These are phyloP conservation scores for Chernovozyma sophiae-reginae DNA, from an alignment of 1,139 yeast genomes.

Conservation along the genomic window DNA sequence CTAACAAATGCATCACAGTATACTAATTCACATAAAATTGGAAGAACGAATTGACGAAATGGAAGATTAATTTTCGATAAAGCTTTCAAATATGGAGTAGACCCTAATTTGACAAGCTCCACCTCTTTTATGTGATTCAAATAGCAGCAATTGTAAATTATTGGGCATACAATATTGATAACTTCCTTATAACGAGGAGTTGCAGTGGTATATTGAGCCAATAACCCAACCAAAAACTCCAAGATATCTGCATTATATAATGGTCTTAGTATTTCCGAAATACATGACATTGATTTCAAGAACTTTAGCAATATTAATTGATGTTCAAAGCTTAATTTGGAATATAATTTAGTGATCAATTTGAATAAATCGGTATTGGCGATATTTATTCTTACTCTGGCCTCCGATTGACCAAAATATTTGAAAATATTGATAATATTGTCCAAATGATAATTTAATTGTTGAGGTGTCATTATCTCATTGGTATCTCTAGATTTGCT, in stretches of 20 bases:
- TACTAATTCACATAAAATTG: slow-evolving; percentile 60
- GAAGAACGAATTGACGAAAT: slow-evolving; percentile 58
- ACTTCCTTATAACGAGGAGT: slow-evolving; percentile 35
- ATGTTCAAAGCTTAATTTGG: slow-evolving; percentile 24
- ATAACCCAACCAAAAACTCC: slow-evolving; percentile 32
- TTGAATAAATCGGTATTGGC: slow-evolving; percentile 45
- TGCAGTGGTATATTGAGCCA: slow-evolving; percentile 26
- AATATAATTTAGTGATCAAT: slow-evolving; percentile 37
- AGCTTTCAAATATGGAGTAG: slow-evolving; percentile 47
- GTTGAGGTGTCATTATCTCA: slow-evolving; percentile 15
- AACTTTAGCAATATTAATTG: slow-evolving; percentile 40
- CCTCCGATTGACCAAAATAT: slow-evolving; percentile 42
- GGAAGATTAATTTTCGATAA: slow-evolving; percentile 46
- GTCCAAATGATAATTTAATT: slow-evolving; percentile 28
- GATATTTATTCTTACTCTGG: slow-evolving; percentile 35
- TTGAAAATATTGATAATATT: slow-evolving; percentile 37
- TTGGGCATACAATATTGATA: slow-evolving; percentile 40
- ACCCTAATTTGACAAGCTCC: slow-evolving; percentile 52
- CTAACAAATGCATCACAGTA: slow-evolving; percentile 43
- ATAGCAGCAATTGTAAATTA: slow-evolving; percentile 54
- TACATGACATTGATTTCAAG: slow-evolving; percentile 40
- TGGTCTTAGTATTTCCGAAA: slow-evolving; percentile 30
- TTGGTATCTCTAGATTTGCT: slow-evolving; percentile 14
- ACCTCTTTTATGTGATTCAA: slow-evolving; percentile 50
- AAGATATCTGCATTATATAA: slow-evolving; percentile 39